Percentiles rank a stretch among this genome's conserved stretches.
These are phyloP conservation scores for Craspedostauros australis DNA, from an alignment of 108 stramenopile species.

Conservation along the genomic window DNA sequence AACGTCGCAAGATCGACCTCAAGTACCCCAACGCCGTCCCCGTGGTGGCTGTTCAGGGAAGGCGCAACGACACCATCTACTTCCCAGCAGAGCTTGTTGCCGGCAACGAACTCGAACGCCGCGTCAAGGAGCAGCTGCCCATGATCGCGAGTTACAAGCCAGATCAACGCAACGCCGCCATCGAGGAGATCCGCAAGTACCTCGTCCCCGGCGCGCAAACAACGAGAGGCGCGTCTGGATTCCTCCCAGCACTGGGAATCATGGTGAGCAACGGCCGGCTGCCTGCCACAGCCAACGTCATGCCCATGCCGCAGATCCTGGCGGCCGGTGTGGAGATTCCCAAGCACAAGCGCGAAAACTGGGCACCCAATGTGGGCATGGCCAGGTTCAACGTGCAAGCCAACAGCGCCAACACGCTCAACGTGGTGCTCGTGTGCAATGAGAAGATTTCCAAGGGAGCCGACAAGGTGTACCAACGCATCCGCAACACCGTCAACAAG, in stretches of 20 bases:
- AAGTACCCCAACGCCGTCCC: conserved; percentile 45
- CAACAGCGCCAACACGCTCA: conserved; percentile 21
- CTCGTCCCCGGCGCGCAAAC: conserved; percentile 55
- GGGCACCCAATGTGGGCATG: conserved; percentile 39
- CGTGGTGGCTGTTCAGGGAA: conserved; percentile 47
- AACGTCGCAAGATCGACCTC: conserved; percentile 28
- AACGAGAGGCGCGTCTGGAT: conserved; percentile 29
- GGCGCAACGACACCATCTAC: conserved; percentile 38
- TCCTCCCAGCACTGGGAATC: conserved; percentile 47
- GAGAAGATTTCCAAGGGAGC: conserved; percentile 18
- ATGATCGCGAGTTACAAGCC: conserved; percentile 61
- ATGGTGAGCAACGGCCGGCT: conserved; percentile 23
- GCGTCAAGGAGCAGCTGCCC: conserved; percentile 49
- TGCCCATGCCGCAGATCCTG: conserved; percentile 40
- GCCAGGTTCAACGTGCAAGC: conserved; percentile 47
- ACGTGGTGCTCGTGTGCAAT: conserved; percentile 43
- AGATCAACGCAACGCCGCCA: conserved; percentile 29
- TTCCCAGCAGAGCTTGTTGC: conserved; percentile 52
- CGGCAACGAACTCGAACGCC: conserved; percentile 47
- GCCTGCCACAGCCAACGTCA: conserved; percentile 23
- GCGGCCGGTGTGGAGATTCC: conserved; percentile 50
- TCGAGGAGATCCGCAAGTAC: conserved; percentile 41
- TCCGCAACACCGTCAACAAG: conserved; percentile 34
- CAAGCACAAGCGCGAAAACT: conserved; percentile 29
- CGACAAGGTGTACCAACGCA: conserved; percentile 21